Base-by-base conservation (phyloP, 371 early-diverging fungal genomes). In the Phascolomyces articulosus region DNA sequence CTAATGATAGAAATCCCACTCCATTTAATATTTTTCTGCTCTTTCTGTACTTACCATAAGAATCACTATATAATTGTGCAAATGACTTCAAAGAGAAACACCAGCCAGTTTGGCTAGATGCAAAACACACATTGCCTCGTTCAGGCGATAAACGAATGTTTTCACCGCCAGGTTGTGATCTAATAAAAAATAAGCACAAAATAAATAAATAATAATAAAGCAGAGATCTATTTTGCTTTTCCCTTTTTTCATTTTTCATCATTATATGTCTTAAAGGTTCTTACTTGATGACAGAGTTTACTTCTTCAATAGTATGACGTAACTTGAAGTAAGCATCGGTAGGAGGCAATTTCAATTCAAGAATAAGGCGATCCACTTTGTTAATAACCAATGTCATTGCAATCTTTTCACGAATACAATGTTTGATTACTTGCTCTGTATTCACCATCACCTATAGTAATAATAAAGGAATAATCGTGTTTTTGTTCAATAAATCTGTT, bases 251-350 rank as follows among this genome's bases (percentile, higher is more conserved):
- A 10, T 40, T 40, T 53, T n/a, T 16, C 29, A 13, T 51, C 27
- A 18, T n/a, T 16, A 48, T 2, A 31, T 40, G 15, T 1, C 8
- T 13, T 15, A 23, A 34, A 34, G 34, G 34, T 6, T 29, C 63
- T 66, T 80, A 87, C 78, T 88, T 84, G 34, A 98, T 90, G 11
- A 94, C 80, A 0, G 83, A 73, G 78, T 98, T 98, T 58, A 98
- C 95, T 73, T 97, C 96, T 76, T 98, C 98, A 58, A 98, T 92
- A 1, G 94, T 93, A 75, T 96, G 94, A 65, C 89, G 90, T 60
- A 99, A 79, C 77, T 98, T 98, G 73, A 93, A 94, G 76, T 97
- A 99, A 13, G 98, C 98, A 76, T 98, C 99, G 18, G 86, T 87
- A 11, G 98, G 98, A 31, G 98, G 98, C 34, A 99, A 76, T 65